Evolutionary conservation across 257 asterid species (phyloP).

Genomic region (Cinchona pubescens): DNA sequence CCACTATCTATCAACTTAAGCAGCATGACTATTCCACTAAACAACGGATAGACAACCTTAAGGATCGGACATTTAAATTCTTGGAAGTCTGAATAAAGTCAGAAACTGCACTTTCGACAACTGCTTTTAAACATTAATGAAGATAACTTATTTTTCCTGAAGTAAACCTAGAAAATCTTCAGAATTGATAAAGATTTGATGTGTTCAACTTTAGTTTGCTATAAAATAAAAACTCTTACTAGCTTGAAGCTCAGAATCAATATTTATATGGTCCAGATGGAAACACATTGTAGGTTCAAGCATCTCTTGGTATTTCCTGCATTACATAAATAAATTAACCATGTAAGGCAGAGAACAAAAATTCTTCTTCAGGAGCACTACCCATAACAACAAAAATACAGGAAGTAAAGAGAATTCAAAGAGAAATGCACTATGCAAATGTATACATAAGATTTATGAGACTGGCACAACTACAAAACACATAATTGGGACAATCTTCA

Average conservation of each 20-base stretch:
- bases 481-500: not conserved
- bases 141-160: not conserved
- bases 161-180: not conserved
- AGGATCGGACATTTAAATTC: not conserved
- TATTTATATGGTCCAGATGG: slow-evolving; percentile 37
- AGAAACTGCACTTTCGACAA: not conserved
- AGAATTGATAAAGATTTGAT: not conserved
- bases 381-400: not conserved
- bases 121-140: not conserved
- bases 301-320: slow-evolving; percentile 66
- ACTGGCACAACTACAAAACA: not conserved
- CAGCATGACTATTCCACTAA: not conserved
- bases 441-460: not conserved
- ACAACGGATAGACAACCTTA: not conserved
- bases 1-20: not conserved
- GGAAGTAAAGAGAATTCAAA: not conserved
- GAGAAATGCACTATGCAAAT: not conserved
- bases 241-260: slow-evolving; percentile 46
- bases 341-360: not conserved
- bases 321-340: slow-evolving; percentile 16
- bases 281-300: slow-evolving; percentile 46
- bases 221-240: slow-evolving; percentile 33
- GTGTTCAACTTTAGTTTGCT: not conserved
- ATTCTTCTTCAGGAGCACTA: not conserved
- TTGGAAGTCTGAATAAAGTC: not conserved